Evolutionary conservation across 176 grass and related monocot genomes (phyloP), one percentile per base, ranked within the genome.

Genomic region (Zea luxurians): DNA sequence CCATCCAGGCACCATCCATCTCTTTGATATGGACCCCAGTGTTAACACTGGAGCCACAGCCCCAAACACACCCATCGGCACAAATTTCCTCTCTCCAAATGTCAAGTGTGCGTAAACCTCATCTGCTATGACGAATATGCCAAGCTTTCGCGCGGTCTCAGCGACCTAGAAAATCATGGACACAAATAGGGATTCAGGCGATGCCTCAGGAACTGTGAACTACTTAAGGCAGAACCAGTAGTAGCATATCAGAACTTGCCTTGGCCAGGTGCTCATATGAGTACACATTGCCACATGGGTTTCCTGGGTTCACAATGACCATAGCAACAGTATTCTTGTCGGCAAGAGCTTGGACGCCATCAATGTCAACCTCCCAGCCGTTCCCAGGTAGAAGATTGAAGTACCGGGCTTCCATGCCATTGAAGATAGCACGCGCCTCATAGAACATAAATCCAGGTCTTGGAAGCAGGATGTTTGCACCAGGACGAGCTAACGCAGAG

Each of bases 271-370:
- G 93, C 20, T 97, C 76, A 74, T 83, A 78, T 21, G 50, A 75
- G 73, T 89, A 93, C 48, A 97, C 93, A 64, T 91, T 91, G 50
- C 90, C 93, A 48, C 90, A 93, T 2, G 90, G 93, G 64, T 87
- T 97, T 7, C 90, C 85, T 61, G 88, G 90, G 50, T 97, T 97
- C 60, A 97, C 40, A 49, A 97, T 76, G 58, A 93, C 86, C 78
- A 97, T 91, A 11, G 88, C 90, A 36, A 91, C 59, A 13, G 88
- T 91, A 57, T 93, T 91, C 47, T 80, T 15, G 48, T 97, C 88
- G 11, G 93, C 88, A 58, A 97, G 53, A 7, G 69, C 83, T 13
- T 86, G 52, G 10, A 97, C 48, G 63, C 46, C 34, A 6, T 83
- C 74, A 44, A 91, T 47, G 74, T 97, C 93, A 4, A 88, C 90